Conservation (phyloP, 176 grass and related monocot genomes). For the Aechmea fasciata region DNA sequence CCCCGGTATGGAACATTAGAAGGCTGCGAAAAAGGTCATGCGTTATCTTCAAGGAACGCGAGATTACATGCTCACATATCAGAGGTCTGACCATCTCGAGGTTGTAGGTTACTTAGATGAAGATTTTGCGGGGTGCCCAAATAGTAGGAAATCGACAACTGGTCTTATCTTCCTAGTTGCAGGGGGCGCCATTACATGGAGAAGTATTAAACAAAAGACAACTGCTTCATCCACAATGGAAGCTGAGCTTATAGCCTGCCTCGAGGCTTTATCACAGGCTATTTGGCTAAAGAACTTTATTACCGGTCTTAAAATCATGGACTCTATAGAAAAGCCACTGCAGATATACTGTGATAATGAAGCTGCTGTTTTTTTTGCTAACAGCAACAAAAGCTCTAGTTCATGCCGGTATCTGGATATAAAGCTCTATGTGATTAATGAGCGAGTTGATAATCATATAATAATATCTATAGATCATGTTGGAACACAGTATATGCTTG, state of each 20-base stretch:
- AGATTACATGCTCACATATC: slow-evolving; percentile 15
- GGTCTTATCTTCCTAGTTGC: slow-evolving; percentile 7
- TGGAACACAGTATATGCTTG: too few relatives aligned
- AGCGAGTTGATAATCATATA: too few relatives aligned
- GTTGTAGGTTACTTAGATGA: neutral
- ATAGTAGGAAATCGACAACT: slow-evolving; percentile 8
- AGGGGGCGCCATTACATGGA: neutral
- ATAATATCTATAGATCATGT: too few relatives aligned
- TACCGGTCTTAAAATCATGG: too few relatives aligned
- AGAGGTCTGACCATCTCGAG: neutral
- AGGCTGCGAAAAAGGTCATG: neutral
- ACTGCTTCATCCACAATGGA: neutral
- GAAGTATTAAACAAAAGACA: neutral
- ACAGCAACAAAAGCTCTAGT: too few relatives aligned
- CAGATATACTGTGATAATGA: too few relatives aligned
- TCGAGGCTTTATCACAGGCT: neutral
- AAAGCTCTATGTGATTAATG: too few relatives aligned
- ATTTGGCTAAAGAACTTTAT: neutral
- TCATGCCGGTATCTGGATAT: too few relatives aligned
- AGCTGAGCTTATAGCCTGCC: neutral
- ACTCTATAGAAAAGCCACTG: too few relatives aligned
- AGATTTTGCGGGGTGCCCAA: neutral
- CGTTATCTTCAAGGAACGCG: neutral
- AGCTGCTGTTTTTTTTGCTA: too few relatives aligned
- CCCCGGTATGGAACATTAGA: neutral